These are phyloP conservation scores for Scleromitrula shiraiana DNA, from an alignment of 2,329 filamentous ascomycete species.

Conservation along the genomic window DNA sequence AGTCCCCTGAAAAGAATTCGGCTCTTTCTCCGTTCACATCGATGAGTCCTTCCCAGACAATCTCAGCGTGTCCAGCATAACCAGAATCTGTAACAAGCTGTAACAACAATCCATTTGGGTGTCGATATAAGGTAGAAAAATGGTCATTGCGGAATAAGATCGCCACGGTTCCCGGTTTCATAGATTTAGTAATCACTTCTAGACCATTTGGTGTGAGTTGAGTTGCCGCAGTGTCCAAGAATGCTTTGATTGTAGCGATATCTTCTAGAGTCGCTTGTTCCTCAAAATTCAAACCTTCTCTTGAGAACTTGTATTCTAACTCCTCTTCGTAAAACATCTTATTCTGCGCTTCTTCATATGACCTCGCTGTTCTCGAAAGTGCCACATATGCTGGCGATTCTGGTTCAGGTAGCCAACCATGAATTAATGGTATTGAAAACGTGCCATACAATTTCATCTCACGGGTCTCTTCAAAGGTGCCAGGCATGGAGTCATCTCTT, in stretches of 20 bases:
- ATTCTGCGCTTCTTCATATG: constrained; percentile 88
- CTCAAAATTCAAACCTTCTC: constrained; percentile 52
- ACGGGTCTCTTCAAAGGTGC: constrained; percentile 76
- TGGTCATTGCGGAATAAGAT: constrained; percentile 97
- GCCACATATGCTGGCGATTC: constrained; percentile 60
- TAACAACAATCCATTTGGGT: constrained; percentile 68
- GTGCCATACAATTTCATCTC: constrained; percentile 90
- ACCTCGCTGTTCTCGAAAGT: constrained; percentile 65
- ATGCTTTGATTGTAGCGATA: constrained; percentile 74
- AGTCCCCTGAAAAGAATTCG: constrained; percentile 85
- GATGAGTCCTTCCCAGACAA: constrained; percentile 91
- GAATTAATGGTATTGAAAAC: constrained; percentile 81
- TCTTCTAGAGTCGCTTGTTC: constrained; percentile 80
- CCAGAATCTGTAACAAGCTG: constrained; percentile 89
- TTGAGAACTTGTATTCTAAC: constrained; percentile 68
- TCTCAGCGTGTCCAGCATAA: constrained; percentile 77
- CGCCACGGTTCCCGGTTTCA: constrained; percentile 71
- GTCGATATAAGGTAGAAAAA: constrained; percentile 88
- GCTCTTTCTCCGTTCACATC: constrained; percentile 79
- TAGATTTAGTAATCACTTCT: constrained; percentile 59
- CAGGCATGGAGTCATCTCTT: constrained; percentile 45
- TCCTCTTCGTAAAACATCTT: constrained; percentile 85
- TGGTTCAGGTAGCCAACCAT: constrained; percentile 79
- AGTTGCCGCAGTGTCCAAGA: constrained; percentile 71
- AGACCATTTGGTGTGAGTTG: constrained; percentile 81